Evolutionary conservation across 2,329 filamentous ascomycete species (phyloP).

Genomic region (Alternaria brassicicola): DNA sequence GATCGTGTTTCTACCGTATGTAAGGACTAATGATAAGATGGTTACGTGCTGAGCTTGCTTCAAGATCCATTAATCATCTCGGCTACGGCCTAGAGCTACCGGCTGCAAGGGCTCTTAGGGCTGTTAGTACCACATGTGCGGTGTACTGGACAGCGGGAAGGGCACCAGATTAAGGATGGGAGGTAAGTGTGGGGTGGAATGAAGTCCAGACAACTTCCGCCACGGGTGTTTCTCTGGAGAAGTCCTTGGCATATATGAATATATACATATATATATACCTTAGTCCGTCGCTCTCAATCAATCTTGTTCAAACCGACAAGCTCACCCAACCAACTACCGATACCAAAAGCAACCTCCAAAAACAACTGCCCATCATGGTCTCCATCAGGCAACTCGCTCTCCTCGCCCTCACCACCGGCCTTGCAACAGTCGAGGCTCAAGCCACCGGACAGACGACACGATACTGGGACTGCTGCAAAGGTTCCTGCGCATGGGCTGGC

Average conservation of each 20-base stretch:
- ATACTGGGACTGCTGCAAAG: constrained; percentile 71
- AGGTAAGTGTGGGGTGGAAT: constrained; percentile 8
- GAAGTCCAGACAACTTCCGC: not conserved
- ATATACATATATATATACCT: constrained; percentile 7
- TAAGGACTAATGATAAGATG: not conserved
- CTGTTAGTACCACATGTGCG: not conserved
- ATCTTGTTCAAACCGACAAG: not conserved
- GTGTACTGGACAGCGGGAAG: not conserved
- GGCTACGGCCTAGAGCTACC: constrained; percentile 10
- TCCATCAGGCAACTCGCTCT: constrained; percentile 39
- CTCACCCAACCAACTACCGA: not conserved
- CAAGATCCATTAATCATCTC: constrained; percentile 3
- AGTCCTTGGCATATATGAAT: not conserved
- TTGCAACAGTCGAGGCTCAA: constrained; percentile 36
- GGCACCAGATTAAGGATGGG: not conserved
- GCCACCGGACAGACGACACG: constrained; percentile 43
- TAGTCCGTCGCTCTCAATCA: not conserved
- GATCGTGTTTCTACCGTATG: not conserved
- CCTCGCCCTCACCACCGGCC: constrained; percentile 33
- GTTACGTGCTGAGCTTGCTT: not conserved
- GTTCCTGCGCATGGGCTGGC: constrained; percentile 65
- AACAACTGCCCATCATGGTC: constrained; percentile 25
- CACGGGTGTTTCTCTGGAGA: not conserved
- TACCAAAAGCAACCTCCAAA: not conserved
- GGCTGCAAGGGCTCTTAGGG: constrained; percentile 13